Evolutionary conservation across 495 filamentous ascomycete genomes (phyloP).

Genomic region (Podospora comata): DNA sequence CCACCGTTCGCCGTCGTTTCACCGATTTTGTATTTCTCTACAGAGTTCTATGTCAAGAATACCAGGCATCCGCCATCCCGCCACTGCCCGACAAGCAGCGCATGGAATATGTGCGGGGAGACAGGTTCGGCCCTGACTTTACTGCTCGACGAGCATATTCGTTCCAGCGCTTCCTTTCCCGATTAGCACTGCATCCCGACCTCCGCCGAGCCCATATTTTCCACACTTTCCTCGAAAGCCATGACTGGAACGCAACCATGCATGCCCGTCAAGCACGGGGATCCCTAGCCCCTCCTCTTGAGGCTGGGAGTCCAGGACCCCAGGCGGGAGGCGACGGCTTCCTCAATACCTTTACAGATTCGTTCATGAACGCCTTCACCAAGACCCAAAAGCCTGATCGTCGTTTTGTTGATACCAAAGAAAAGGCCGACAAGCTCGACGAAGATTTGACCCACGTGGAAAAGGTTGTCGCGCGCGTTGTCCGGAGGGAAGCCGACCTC

Average conservation of each 20-base stretch:
- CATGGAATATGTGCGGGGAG: slow-evolving; percentile 95
- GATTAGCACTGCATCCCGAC: slow-evolving; percentile 81
- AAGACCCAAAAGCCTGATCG: slow-evolving; percentile 94
- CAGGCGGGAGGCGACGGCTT: slow-evolving; percentile 56
- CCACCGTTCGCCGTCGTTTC: slow-evolving; percentile 80
- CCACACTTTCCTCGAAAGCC: slow-evolving; percentile 83
- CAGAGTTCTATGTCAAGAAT: slow-evolving; percentile 82
- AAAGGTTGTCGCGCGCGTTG: slow-evolving; percentile 86
- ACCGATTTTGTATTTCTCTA: slow-evolving; percentile 97
- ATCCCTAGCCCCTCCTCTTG: slow-evolving; percentile 38
- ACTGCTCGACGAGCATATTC: slow-evolving; percentile 87
- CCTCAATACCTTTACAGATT: slow-evolving; percentile 91
- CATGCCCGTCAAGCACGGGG: slow-evolving; percentile 63
- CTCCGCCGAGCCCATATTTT: slow-evolving; percentile 80
- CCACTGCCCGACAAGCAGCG: slow-evolving; percentile 97
- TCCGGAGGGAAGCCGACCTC: slow-evolving; percentile 81
- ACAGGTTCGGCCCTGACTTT: slow-evolving; percentile 92
- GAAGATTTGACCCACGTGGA: slow-evolving; percentile 91
- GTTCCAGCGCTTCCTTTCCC: slow-evolving; percentile 84
- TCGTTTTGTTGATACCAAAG: slow-evolving; percentile 89
- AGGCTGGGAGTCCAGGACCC: slow-evolving; percentile 15
- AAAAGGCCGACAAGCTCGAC: slow-evolving; percentile 91
- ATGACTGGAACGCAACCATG: slow-evolving; percentile 97
- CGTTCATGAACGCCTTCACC: slow-evolving; percentile 94
- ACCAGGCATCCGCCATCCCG: slow-evolving; percentile 86